Conservation (phyloP, 2,329 filamentous ascomycete genomes). For the Gnomoniopsis smithogilvyi region DNA sequence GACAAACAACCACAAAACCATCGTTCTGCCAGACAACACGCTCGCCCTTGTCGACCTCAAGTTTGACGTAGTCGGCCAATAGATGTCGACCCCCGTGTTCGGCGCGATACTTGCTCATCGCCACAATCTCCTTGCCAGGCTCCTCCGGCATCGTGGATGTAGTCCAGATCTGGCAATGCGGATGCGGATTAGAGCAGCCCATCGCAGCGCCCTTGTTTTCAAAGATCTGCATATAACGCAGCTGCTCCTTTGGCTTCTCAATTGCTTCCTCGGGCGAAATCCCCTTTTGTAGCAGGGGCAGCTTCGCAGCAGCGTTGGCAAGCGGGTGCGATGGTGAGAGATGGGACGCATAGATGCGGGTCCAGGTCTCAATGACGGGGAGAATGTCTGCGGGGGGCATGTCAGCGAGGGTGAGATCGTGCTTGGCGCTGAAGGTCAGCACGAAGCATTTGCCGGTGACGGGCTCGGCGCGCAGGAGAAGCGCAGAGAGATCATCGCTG, state of each 20-base stretch:
- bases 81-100: conserved; percentile 73
- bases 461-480: conserved; percentile 76
- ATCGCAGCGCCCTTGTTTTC: conserved; percentile 98
- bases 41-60: conserved; percentile 80
- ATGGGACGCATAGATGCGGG: conserved; percentile 80
- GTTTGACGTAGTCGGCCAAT: conserved; percentile 78
- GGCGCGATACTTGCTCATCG: conserved; percentile 73
- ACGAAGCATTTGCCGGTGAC: conserved; percentile 97
- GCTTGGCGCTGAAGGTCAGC: conserved; percentile 85
- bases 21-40: conserved; percentile 86
- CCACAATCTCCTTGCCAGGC: conserved; percentile 71
- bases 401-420: conserved; percentile 91
- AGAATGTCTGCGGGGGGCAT: conserved; percentile 74
- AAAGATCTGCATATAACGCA: conserved; percentile 98
- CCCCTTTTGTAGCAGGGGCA: conserved; percentile 34
- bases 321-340: conserved; percentile 70
- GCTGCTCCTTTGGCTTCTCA: conserved; percentile 65
- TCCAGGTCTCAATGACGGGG: conserved; percentile 87
- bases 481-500: conserved; percentile 61
- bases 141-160: conserved; percentile 90
- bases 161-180: conserved; percentile 95
- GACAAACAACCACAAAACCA: conserved; percentile 81
- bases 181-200: conserved; percentile 98
- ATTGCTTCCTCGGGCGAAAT: conserved; percentile 36
- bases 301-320: conserved; percentile 35